Evolutionary conservation across 192 early-diverging fungal species (phyloP).

Genomic region (Coemansia erecta): DNA sequence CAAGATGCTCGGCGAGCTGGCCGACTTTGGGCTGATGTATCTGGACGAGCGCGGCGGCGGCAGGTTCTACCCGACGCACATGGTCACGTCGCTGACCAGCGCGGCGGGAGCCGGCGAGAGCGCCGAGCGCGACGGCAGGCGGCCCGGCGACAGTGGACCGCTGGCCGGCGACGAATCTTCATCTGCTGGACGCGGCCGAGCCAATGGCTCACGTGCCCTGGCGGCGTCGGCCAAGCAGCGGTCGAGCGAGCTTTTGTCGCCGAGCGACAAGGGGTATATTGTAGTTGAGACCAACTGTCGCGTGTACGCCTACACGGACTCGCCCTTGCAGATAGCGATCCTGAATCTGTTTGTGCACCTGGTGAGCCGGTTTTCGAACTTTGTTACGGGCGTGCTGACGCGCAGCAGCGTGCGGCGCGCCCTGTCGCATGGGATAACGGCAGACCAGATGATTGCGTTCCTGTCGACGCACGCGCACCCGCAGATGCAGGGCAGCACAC

Average conservation of each 20-base stretch:
- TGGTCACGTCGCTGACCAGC: slow-evolving; percentile 86
- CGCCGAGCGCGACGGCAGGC: slow-evolving; percentile 27
- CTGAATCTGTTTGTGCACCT: slow-evolving; percentile 85
- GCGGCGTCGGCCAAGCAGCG: background rate
- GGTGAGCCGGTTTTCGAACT: slow-evolving; percentile 83
- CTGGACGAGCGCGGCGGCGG: slow-evolving; percentile 71
- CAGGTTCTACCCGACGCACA: slow-evolving; percentile 87
- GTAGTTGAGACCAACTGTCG: slow-evolving; percentile 95
- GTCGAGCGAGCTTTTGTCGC: slow-evolving; percentile 22
- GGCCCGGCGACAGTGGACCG: background rate
- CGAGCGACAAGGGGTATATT: slow-evolving; percentile 73
- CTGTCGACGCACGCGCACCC: slow-evolving; percentile 87
- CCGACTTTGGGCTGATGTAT: slow-evolving; percentile 87
- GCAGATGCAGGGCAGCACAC: slow-evolving; percentile 80
- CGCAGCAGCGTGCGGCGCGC: slow-evolving; percentile 85
- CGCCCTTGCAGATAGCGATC: slow-evolving; percentile 91
- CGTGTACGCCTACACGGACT: slow-evolving; percentile 94
- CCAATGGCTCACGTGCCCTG: background rate
- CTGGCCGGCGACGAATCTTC: background rate
- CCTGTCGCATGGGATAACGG: slow-evolving; percentile 83
- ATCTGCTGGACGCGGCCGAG: background rate
- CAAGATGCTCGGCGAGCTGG: slow-evolving; percentile 82
- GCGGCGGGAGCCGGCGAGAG: slow-evolving; percentile 18
- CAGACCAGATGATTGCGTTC: slow-evolving; percentile 93
- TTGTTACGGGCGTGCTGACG: slow-evolving; percentile 85